phyloP scores from a whole-genome alignment of 2,329 filamentous ascomycete genomes.

The Aspergillus alliaceus region DNA sequence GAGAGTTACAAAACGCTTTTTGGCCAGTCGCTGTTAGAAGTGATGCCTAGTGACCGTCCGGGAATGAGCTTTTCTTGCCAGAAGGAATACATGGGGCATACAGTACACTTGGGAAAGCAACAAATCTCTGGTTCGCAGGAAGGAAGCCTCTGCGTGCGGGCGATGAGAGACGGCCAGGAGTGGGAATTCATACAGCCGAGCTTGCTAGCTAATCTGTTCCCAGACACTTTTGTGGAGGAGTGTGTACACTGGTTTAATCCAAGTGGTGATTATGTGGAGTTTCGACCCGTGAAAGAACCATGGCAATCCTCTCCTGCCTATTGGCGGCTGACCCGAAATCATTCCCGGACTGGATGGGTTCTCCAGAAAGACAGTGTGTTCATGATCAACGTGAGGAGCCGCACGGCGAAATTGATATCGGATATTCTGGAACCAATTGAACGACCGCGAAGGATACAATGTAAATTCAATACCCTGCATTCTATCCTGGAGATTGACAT shows the following conservation, averaged over 20 bases:
- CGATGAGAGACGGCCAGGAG: slow-evolving; percentile 8
- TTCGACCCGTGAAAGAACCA: slow-evolving; percentile 25
- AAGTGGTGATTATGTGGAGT: slow-evolving; percentile 26
- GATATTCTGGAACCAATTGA: slow-evolving; percentile 39
- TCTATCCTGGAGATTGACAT: slow-evolving; percentile 43
- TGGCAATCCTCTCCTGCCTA: slow-evolving; percentile 27
- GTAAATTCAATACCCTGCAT: slow-evolving; percentile 25
- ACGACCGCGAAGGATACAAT: slow-evolving; percentile 33
- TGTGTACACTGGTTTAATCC: slow-evolving; percentile 52
- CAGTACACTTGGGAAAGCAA: slow-evolving; percentile 21
- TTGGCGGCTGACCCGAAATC: slow-evolving; percentile 23
- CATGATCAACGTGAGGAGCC: slow-evolving; percentile 18
- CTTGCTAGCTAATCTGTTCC: slow-evolving; percentile 30
- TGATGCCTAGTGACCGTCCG: slow-evolving; percentile 14
- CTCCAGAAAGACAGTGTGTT: not conserved
- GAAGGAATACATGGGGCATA: slow-evolving; percentile 16
- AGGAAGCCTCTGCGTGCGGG: slow-evolving; percentile 36
- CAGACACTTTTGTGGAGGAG: slow-evolving; percentile 37
- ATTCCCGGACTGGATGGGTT: not conserved
- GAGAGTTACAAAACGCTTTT: slow-evolving; percentile 25
- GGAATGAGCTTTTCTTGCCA: slow-evolving; percentile 24
- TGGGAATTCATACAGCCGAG: slow-evolving; percentile 34
- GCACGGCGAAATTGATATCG: slow-evolving; percentile 6
- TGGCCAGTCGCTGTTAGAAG: slow-evolving; percentile 22
- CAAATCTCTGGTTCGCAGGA: slow-evolving; percentile 14